Percentiles rank a stretch among this genome's conserved stretches.
These are phyloP conservation scores for Starmerella floris DNA, from an alignment of 805 yeast genomes.

Conservation along the genomic window DNA sequence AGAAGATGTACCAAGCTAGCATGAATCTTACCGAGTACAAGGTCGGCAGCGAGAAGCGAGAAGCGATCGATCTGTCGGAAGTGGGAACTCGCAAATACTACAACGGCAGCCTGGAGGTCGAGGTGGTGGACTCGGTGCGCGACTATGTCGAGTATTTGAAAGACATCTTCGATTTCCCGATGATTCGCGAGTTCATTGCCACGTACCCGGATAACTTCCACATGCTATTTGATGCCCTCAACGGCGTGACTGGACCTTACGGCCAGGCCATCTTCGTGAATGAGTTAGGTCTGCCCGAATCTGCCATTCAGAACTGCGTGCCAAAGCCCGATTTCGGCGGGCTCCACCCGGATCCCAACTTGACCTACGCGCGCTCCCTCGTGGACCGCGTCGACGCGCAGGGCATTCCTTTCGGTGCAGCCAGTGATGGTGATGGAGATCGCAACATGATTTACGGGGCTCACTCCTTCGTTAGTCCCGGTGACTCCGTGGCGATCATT, in stretches of 20 bases:
- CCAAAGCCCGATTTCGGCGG: conserved; percentile 95
- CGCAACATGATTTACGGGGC: conserved; percentile 97
- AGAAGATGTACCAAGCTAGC: conserved; percentile 66
- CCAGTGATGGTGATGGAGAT: conserved; percentile 99
- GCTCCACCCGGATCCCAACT: conserved; percentile 92
- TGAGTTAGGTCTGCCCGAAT: conserved; percentile 62
- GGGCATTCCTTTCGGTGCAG: conserved; percentile 86
- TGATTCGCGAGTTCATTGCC: conserved; percentile 58
- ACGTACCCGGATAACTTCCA: conserved; percentile 42
- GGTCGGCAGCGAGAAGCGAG: conserved; percentile 44
- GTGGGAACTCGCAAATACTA: conserved; percentile 38
- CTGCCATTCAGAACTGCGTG: conserved; percentile 59
- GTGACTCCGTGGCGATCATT: conserved; percentile 94
- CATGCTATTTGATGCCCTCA: conserved; percentile 75
- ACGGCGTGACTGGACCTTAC: conserved; percentile 96
- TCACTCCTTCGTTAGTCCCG: conserved; percentile 89
- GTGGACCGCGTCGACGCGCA: conserved; percentile 76
- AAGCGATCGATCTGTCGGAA: conserved; percentile 46
- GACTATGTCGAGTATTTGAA: conserved; percentile 71
- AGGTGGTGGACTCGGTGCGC: conserved; percentile 67
- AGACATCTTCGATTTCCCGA: conserved; percentile 72
- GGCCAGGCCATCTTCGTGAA: conserved; percentile 73
- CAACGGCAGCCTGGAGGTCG: conserved; percentile 44
- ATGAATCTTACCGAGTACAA: conserved; percentile 42
- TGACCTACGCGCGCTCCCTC: conserved; percentile 80